phyloP scores from a whole-genome alignment of 208 protist genomes.

The Leishmania gerbilli region DNA sequence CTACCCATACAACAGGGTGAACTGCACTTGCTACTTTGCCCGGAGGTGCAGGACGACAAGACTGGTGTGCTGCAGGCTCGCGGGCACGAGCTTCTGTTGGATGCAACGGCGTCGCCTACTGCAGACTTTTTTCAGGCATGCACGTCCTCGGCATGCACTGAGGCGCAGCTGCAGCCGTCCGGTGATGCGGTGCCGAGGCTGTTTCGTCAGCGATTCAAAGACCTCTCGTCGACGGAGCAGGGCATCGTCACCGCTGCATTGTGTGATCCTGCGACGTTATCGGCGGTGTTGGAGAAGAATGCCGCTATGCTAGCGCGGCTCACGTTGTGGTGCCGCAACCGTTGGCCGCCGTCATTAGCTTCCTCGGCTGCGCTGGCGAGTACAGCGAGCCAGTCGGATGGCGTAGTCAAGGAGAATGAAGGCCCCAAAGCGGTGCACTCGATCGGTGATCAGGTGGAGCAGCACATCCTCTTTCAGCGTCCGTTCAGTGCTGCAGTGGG shows the following conservation, averaged over 20 bases:
- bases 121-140: slow-evolving; percentile 27
- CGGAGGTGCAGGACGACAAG: neutral
- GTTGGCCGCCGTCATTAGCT: slow-evolving; percentile 18
- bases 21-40: slow-evolving; percentile 26
- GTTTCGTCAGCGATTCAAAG: slow-evolving; percentile 10
- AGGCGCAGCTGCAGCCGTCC: slow-evolving; percentile 11
- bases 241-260: slow-evolving; percentile 17
- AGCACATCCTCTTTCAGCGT: slow-evolving; percentile 34
- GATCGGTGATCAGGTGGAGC: slow-evolving; percentile 29
- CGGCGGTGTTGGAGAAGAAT: slow-evolving; percentile 46
- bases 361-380: neutral
- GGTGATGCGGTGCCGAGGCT: slow-evolving; percentile 7
- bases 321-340: slow-evolving; percentile 34
- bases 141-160: neutral
- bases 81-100: slow-evolving; percentile 40
- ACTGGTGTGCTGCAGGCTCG: neutral
- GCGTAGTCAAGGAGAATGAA: neutral
- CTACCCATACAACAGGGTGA: slow-evolving; percentile 62
- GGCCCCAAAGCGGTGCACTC: neutral
- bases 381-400: neutral
- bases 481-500: slow-evolving; percentile 47
- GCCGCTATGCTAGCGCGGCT: slow-evolving; percentile 43
- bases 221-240: slow-evolving; percentile 15
- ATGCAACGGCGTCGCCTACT: slow-evolving; percentile 36
- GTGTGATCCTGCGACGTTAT: slow-evolving; percentile 6